Base-by-base conservation (phyloP, 345 rosid species). In the Murraya koenigii region DNA sequence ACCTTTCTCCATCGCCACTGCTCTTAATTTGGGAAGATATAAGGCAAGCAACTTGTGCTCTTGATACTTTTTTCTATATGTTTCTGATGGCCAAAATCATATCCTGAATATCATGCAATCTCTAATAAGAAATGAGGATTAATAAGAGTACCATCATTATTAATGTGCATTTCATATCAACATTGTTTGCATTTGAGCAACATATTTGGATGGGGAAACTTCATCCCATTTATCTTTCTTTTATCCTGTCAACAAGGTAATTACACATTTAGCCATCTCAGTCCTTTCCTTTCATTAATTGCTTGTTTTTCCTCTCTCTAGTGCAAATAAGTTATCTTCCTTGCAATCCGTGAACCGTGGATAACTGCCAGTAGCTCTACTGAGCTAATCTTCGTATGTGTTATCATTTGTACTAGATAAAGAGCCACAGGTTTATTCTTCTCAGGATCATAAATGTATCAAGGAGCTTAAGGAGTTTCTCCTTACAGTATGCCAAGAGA, bases 11-110 rank as follows among this genome's bases (percentile, higher is more conserved):
- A 77, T 86, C 47, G 85, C 90, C 75, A 77, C 90, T 71, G 95
- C 87, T 69, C 95, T 92, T 60, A 92, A 94, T 84, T 62, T 92
- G 83, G 93, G 80, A 3, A 90, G 97, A 89, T 91, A 90, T 30
- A 92, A 90, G 94, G 98, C 77, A 87, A 73, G 87, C 62, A 32
- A 61, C 60, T 71, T 76, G 26, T 25, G 8, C 60, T 30, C 49
- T 41, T 52, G 55, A 6, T 3, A 3, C 55, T 32, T 30, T 11
- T 32, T 52, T 4, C 5, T 30, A 32, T 32, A 20, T 28, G 41
- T 22, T 74, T 74, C 41, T 9, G 6, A 25, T 62, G 11, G 38
- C 11, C 8, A 44, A 22, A 49, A 74, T 62, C 23, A 5, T 2
- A 26, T 33, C 47, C 20, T 7, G 19, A 39, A 28, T 8, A 7